Conservation (phyloP, 768 basidiomycete species). For the Amanita muscaria region DNA sequence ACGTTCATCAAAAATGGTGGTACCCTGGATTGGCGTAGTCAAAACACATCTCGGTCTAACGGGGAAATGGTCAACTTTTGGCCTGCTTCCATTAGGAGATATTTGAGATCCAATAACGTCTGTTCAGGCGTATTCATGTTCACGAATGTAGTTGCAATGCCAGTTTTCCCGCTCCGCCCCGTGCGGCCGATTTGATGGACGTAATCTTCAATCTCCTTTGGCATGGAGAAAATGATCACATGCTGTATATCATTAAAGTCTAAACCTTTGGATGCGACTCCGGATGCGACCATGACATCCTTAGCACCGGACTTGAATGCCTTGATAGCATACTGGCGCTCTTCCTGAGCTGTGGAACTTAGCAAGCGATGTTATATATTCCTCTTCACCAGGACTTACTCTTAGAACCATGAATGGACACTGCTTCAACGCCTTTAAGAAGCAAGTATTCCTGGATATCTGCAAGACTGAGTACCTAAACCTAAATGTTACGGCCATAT, state of each 20-base stretch:
- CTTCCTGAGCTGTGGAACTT: conserved; percentile 73
- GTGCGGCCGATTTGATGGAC: conserved; percentile 99
- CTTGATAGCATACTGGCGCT: conserved; percentile 97
- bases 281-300: conserved; percentile 98
- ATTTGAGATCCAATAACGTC: conserved; percentile 93
- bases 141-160: conserved; percentile 97
- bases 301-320: conserved; percentile 96
- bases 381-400: conserved; percentile 38
- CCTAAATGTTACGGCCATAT: background rate
- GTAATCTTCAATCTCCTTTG: conserved; percentile 99
- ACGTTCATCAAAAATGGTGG: conserved; percentile 87
- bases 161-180: conserved; percentile 95
- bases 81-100: conserved; percentile 92
- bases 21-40: conserved; percentile 45
- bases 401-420: conserved; percentile 97
- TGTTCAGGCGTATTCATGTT: conserved; percentile 98
- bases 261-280: conserved; percentile 95
- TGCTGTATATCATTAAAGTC: conserved; percentile 99
- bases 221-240: conserved; percentile 99
- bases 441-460: conserved; percentile 98
- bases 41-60: background rate
- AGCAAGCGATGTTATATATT: background rate
- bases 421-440: conserved; percentile 95
- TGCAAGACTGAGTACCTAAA: conserved; percentile 23
- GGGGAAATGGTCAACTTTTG: conserved; percentile 62